Conservation (phyloP, 1,284 basidiomycete genomes). For the Acaromyces ingoldii region DNA sequence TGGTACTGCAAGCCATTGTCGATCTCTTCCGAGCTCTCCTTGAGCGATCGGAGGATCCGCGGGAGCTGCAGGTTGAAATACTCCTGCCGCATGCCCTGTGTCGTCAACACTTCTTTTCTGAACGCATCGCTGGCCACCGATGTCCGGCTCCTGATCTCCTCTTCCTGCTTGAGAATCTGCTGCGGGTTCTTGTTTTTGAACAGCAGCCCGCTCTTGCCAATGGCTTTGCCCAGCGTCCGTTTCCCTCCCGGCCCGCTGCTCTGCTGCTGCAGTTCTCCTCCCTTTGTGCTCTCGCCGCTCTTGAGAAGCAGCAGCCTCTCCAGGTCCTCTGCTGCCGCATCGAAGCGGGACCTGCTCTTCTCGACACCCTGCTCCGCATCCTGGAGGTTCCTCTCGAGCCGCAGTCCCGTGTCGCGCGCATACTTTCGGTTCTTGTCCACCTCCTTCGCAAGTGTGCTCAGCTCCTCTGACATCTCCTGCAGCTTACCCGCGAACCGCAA, state of each 20-base stretch:
- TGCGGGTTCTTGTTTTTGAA: conserved; percentile 84
- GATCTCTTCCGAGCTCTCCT: conserved; percentile 91
- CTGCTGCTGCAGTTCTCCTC: conserved; percentile 32
- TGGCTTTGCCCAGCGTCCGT: conserved; percentile 61
- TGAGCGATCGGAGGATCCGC: conserved; percentile 82
- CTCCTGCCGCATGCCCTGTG: conserved; percentile 84
- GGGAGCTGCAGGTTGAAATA: conserved; percentile 94
- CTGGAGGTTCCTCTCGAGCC: conserved; percentile 80
- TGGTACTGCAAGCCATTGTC: conserved; percentile 97
- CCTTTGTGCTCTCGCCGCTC: conserved; percentile 66
- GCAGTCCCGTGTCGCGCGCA: conserved; percentile 57
- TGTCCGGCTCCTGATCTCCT: conserved; percentile 81
- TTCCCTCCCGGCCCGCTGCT: conserved; percentile 59
- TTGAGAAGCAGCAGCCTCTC: conserved; percentile 90
- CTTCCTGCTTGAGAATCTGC: conserved; percentile 87
- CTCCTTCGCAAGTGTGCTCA: conserved; percentile 75
- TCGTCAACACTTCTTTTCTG: conserved; percentile 82
- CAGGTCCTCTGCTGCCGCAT: conserved; percentile 85
- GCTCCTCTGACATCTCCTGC: conserved; percentile 91
- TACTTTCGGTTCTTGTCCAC: conserved; percentile 87
- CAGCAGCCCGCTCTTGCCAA: conserved; percentile 80
- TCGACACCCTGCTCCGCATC: conserved; percentile 86
- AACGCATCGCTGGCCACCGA: conserved; percentile 81
- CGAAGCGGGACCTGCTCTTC: conserved; percentile 68
- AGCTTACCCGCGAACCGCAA: conserved; percentile 77